Percentiles rank a stretch among this genome's conserved stretches.
Evolutionary conservation across 2,329 filamentous ascomycete species (phyloP).

Genomic region (Zymoseptoria tritici): DNA sequence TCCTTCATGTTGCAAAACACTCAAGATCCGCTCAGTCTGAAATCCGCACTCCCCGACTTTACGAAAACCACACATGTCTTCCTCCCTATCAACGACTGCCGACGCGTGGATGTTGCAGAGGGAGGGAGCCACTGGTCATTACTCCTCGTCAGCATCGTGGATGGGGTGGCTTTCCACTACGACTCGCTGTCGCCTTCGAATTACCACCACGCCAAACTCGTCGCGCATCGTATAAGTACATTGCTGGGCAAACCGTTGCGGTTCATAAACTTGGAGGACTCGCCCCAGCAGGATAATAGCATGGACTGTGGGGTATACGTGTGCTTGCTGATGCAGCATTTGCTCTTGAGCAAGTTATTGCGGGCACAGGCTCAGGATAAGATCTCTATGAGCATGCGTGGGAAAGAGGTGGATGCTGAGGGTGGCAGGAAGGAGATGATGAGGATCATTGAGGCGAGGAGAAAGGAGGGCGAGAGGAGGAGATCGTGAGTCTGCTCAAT

Average conservation of each 20-base stretch:
- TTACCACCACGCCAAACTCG: conserved; percentile 61
- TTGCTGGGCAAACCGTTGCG: conserved; percentile 61
- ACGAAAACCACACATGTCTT: conserved; percentile 80
- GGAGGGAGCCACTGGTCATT: conserved; percentile 93
- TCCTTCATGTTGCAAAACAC: conserved; percentile 82
- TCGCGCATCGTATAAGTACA: conserved; percentile 59
- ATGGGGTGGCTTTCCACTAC: conserved; percentile 93
- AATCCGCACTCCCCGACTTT: conserved; percentile 73
- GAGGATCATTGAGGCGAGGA: conserved; percentile 75
- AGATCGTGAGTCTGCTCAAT: conserved; percentile 58
- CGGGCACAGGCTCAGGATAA: conserved; percentile 74
- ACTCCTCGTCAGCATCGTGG: conserved; percentile 78
- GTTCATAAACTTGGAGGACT: conserved; percentile 77
- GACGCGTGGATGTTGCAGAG: conserved; percentile 68
- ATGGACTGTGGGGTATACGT: conserved; percentile 95
- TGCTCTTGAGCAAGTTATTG: conserved; percentile 78
- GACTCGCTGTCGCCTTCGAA: conserved; percentile 77
- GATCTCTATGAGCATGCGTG: conserved; percentile 87
- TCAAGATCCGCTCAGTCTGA: conserved; percentile 48
- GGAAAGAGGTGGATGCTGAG: conserved; percentile 71
- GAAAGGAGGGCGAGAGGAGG: conserved; percentile 79
- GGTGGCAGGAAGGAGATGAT: conserved; percentile 85
- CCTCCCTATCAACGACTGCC: conserved; percentile 86
- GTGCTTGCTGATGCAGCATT: conserved; percentile 86
- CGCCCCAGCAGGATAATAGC: conserved; percentile 83